These are phyloP conservation scores for Neurospora crassa DNA, from an alignment of 2,329 filamentous ascomycete genomes.

Conservation along the genomic window DNA sequence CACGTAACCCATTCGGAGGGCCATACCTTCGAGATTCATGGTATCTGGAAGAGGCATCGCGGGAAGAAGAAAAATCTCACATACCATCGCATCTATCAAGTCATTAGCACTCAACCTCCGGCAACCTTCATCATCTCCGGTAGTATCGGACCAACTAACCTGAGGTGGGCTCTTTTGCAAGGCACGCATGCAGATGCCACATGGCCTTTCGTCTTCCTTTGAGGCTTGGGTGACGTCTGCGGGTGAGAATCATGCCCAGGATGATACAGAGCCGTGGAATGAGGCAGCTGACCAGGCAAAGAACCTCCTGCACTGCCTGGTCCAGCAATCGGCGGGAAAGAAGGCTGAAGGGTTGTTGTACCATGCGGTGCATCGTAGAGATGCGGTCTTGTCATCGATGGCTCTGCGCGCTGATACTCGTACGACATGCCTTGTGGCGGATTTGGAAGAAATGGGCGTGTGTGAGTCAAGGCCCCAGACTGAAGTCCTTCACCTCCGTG, in stretches of 20 bases:
- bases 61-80: conserved; percentile 25
- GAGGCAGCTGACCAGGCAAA: conserved; percentile 24
- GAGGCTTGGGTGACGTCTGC: conserved; percentile 48
- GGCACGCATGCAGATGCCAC: conserved; percentile 79
- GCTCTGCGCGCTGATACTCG: conserved; percentile 29
- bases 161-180: conserved; percentile 74
- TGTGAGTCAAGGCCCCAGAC: conserved; percentile 17
- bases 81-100: conserved; percentile 51
- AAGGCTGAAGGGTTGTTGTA: conserved; percentile 22
- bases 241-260: conserved; percentile 32
- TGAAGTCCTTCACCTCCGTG: conserved; percentile 27
- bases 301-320: conserved; percentile 18
- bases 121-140: neutral
- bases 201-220: conserved; percentile 67
- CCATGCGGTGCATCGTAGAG: conserved; percentile 25
- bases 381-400: conserved; percentile 23
- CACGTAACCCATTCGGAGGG: neutral
- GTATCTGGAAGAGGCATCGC: neutral
- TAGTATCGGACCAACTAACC: conserved; percentile 29
- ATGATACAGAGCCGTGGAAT: conserved; percentile 21
- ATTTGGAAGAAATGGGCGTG: conserved; percentile 29
- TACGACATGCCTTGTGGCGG: conserved; percentile 30
- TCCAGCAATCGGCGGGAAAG: conserved; percentile 18
- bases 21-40: neutral
- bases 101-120: conserved; percentile 3